Percentiles rank a stretch among this genome's conserved stretches.
Evolutionary conservation across 805 yeast genomes (phyloP).

Genomic region (Metschnikowia arizonensis): DNA sequence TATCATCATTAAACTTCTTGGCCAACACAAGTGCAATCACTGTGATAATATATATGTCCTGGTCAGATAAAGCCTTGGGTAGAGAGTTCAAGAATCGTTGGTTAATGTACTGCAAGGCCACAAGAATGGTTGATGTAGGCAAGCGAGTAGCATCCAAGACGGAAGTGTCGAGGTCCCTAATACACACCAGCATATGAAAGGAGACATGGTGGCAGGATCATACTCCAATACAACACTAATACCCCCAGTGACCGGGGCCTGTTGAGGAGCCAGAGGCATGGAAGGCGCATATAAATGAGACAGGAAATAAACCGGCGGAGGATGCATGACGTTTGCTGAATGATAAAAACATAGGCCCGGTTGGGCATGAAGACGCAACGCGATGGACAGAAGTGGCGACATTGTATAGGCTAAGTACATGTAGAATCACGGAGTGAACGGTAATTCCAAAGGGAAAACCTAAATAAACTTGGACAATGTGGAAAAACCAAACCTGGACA

Average conservation of each 20-base stretch:
- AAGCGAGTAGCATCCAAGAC: conserved; percentile 81
- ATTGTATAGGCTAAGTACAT: conserved; percentile 16
- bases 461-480: too few relatives aligned
- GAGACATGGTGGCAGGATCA: conserved; percentile 72
- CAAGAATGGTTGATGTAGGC: conserved; percentile 74
- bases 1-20: conserved; percentile 93
- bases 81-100: conserved; percentile 44
- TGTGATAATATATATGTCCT: conserved; percentile 49
- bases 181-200: conserved; percentile 71
- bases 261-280: conserved; percentile 6
- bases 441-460: too few relatives aligned
- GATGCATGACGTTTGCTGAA: conserved; percentile 10
- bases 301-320: conserved; percentile 14
- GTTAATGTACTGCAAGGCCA: conserved; percentile 75
- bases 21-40: conserved; percentile 75
- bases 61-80: conserved; percentile 21
- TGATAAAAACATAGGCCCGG: conserved; percentile 11
- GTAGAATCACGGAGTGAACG: neutral
- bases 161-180: conserved; percentile 61
- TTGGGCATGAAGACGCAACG: conserved; percentile 24
- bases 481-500: too few relatives aligned
- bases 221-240: conserved; percentile 76
- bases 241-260: conserved; percentile 54
- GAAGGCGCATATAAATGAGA: conserved; percentile 6
- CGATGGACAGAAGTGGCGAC: conserved; percentile 41